These are phyloP conservation scores for Botryotinia calthae DNA, from an alignment of 2,329 filamentous ascomycete species.

Conservation along the genomic window DNA sequence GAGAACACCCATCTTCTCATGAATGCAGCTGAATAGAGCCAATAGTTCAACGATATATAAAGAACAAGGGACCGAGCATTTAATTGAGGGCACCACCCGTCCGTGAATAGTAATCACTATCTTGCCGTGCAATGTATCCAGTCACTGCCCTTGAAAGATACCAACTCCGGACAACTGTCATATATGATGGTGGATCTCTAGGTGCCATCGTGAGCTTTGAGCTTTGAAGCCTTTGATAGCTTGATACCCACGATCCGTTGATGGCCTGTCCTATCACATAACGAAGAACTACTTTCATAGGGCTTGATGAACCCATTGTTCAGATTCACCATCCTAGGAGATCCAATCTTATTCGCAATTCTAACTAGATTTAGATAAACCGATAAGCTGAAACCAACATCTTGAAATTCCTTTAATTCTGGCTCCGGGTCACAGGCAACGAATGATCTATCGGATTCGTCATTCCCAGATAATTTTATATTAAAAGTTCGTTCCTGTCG, in stretches of 20 bases:
- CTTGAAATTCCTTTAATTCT: slow-evolving; percentile 1
- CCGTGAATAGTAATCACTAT: background rate
- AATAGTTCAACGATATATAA: background rate
- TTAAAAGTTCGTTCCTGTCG: background rate
- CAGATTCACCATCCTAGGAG: background rate
- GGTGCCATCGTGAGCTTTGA: background rate
- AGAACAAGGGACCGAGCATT: background rate
- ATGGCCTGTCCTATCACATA: background rate
- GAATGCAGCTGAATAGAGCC: background rate
- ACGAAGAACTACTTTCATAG: background rate
- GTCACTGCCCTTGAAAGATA: background rate
- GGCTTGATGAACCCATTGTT: background rate
- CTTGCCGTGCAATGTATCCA: background rate
- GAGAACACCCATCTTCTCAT: background rate
- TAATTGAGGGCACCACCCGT: background rate
- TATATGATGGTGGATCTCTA: background rate
- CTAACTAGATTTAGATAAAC: background rate
- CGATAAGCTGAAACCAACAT: background rate
- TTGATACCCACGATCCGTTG: background rate
- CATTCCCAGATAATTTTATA: background rate
- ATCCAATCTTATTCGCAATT: background rate
- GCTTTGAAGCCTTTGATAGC: background rate
- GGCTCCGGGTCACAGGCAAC: background rate
- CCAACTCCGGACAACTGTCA: background rate
- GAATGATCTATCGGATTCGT: background rate